These are phyloP conservation scores for Thecaphora thlaspeos DNA, from an alignment of 1,284 basidiomycete genomes.

Conservation along the genomic window DNA sequence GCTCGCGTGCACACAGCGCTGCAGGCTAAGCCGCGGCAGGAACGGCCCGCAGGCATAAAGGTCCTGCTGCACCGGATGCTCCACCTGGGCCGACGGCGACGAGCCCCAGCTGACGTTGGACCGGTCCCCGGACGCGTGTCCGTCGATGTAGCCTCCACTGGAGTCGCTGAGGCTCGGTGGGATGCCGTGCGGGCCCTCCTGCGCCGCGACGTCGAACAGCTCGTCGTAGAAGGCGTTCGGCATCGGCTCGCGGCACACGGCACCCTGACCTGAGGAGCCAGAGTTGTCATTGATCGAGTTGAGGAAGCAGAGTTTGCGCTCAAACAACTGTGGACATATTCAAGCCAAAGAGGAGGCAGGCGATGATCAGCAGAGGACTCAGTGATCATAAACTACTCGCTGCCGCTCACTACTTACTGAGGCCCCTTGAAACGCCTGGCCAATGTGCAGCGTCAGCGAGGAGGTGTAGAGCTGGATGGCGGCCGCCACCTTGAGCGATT, in stretches of 20 bases:
- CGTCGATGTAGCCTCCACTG: no score
- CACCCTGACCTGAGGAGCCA: slow-evolving; percentile 15
- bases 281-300: slow-evolving; percentile 44
- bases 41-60: slow-evolving; percentile 48
- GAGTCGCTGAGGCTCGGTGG: slow-evolving; percentile 1
- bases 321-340: slow-evolving; percentile 24
- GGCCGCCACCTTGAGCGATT: slow-evolving; percentile 36
- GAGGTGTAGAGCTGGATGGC: slow-evolving; percentile 51
- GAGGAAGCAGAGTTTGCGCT: slow-evolving; percentile 53
- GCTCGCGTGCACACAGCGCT: slow-evolving; percentile 48
- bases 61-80: slow-evolving; percentile 28
- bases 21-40: slow-evolving; percentile 37
- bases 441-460: slow-evolving; percentile 48
- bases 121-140: no score
- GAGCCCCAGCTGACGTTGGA: not conserved
- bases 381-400: no score
- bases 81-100: slow-evolving; percentile 9
- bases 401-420: slow-evolving; percentile 4
- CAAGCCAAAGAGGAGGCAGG: not conserved
- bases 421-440: slow-evolving; percentile 51
- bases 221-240: slow-evolving; percentile 22
- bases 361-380: no score
- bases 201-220: slow-evolving; percentile 7
- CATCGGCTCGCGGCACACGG: slow-evolving; percentile 45
- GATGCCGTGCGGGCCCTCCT: slow-evolving; percentile 6